A percentile compares a stretch with the other conserved stretches of the same genome.
phyloP scores from a whole-genome alignment of 768 basidiomycete genomes.

The Suillus lakei region DNA sequence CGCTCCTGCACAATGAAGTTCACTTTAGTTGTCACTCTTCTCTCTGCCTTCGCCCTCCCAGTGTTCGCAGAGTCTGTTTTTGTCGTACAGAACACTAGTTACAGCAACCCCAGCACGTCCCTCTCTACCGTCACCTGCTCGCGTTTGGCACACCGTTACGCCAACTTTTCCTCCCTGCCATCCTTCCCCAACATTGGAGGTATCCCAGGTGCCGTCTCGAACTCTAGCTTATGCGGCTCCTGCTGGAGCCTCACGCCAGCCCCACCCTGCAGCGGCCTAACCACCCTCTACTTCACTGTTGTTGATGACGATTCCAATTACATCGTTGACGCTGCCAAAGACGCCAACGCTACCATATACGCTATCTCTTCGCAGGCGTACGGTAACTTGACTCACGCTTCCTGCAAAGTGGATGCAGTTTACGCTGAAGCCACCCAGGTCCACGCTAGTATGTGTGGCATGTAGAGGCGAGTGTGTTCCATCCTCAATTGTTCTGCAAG shows the following conservation, averaged over 20 bases:
- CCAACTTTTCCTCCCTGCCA: conserved; percentile 18
- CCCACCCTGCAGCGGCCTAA: not conserved
- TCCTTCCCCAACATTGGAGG: conserved; percentile 11
- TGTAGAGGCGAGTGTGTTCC: not conserved
- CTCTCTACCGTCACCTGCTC: conserved; percentile 24
- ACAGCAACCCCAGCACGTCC: conserved; percentile 10
- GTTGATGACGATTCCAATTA: conserved; percentile 27
- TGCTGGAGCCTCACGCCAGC: conserved; percentile 8
- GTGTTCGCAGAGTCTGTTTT: not conserved
- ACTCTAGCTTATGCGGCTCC: conserved; percentile 8
- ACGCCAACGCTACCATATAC: not conserved
- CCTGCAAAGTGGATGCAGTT: not conserved
- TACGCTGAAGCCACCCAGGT: conserved; percentile 8
- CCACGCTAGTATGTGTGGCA: conserved; percentile 6
- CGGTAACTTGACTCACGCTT: not conserved
- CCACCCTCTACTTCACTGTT: conserved; percentile 4
- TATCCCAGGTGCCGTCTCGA: conserved; percentile 8
- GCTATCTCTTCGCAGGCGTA: conserved; percentile 3
- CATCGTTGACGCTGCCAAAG: not conserved
- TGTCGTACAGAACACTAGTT: conserved; percentile 4
- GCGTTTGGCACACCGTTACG: conserved; percentile 12
- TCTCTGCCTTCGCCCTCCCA: conserved; percentile 9
- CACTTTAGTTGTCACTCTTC: conserved; percentile 1
- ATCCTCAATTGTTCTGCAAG: not conserved
- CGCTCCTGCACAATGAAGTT: conserved; percentile 9